Base-by-base conservation (phyloP, 2,329 filamentous ascomycete species). In the Hypoxylon rubiginosum region DNA sequence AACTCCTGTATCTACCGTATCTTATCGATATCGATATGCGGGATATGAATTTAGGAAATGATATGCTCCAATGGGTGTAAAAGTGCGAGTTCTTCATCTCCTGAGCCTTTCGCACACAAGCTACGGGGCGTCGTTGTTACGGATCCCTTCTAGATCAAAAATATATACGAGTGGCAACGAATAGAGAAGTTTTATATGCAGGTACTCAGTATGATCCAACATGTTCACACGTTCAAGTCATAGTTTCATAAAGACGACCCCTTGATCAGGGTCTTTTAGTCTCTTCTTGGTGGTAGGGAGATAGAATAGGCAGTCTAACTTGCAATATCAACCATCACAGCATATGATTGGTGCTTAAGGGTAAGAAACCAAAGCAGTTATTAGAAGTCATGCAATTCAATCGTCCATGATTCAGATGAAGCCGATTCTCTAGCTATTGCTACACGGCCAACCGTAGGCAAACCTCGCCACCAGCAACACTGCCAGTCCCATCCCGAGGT, bases 381-480 rank as follows among this genome's bases (percentile, higher is more conserved):
- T 10, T 21, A 19, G 17, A 3, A 49, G 10, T 17, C 39, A 30
- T 28, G 46, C 46, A n/a, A n/a, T 48, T 2, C 8, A 48, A 48
- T 11, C 19, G 11, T n/a, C 28, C 8, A 26, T n/a, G 21, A 15
- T 49, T 21, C 32, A 57, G 45, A 54, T 21, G 17, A 55, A 64
- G 69, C 68, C 68, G 70, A 73, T 74, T 70, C 67, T 62, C 65
- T 69, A 67, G 62, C 64, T 64, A 56, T 55, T 64, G 55, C 61
- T 73, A 69, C 64, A 58, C 68, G 56, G 66, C 66, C 68, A 58
- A 58, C 63, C 39, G 55, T 66, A 54, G 61, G 62, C 58, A 53
- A 70, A 62, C 71, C 64, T 65, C 49, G 41, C 51, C 60, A 58
- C 67, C 64, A 43, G 58, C 59, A 52, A 67, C 62, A 50, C 48